phyloP scores from a whole-genome alignment of 257 asterid species.

The Solanum corneliomulleri region DNA sequence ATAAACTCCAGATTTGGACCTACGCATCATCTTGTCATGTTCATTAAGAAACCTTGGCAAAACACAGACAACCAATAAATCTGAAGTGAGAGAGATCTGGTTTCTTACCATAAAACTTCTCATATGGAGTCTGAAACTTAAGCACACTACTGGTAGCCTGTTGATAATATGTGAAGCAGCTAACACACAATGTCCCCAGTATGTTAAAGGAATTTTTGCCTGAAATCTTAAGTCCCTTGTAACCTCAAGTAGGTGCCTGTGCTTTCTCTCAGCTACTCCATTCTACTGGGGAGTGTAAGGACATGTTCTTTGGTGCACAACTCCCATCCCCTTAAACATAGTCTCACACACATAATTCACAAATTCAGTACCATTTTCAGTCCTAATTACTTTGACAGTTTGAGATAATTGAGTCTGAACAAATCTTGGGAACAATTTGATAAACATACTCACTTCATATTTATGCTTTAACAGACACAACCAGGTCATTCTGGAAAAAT shows the following conservation, averaged over 20 bases:
- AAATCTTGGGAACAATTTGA: background rate
- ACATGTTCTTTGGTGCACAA: background rate
- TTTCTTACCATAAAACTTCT: background rate
- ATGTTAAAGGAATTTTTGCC: background rate
- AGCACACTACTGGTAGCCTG: background rate
- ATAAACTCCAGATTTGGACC: background rate
- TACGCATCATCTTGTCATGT: background rate
- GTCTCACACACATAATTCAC: background rate
- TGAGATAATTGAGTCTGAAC: background rate
- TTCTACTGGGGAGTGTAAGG: background rate
- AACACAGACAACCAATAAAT: background rate
- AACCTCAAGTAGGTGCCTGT: background rate
- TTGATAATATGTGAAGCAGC: background rate
- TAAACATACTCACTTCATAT: background rate
- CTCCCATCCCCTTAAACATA: background rate
- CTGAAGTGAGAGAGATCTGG: background rate
- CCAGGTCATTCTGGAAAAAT: background rate
- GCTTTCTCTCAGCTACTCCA: background rate
- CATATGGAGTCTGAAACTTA: background rate
- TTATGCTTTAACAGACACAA: too few species aligned
- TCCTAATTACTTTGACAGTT: background rate
- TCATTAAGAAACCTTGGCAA: background rate
- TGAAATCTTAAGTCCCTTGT: background rate
- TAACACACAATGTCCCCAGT: background rate
- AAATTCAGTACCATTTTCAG: background rate